phyloP scores from a whole-genome alignment of 108 stramenopile species.

The Skeletonema menzelii region DNA sequence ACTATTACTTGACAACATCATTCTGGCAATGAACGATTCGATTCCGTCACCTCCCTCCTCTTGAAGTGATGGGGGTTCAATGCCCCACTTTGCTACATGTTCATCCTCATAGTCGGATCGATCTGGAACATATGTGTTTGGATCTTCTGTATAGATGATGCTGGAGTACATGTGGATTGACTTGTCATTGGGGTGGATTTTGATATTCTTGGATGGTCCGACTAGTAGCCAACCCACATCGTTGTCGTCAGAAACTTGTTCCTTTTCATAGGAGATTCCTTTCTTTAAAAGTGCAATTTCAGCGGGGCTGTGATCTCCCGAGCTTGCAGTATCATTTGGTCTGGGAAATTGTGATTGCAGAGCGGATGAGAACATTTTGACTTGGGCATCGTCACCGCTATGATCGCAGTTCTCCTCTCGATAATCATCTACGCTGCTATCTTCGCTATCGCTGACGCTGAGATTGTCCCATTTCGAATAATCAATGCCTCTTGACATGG shows the following conservation, averaged over 20 bases:
- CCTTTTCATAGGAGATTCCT: constrained; percentile 4
- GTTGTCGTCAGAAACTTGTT: not conserved
- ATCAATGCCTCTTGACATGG: not conserved
- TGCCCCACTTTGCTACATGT: constrained; percentile 6
- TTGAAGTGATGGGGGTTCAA: not conserved
- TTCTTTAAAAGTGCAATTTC: not conserved
- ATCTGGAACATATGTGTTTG: constrained; percentile 8
- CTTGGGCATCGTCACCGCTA: not conserved
- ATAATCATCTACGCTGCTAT: not conserved
- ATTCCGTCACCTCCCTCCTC: not conserved
- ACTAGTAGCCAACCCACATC: constrained; percentile 1
- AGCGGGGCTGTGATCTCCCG: not conserved
- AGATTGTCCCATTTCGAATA: constrained; percentile 18
- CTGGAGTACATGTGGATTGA: not conserved
- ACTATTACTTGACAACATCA: not conserved
- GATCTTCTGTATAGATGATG: constrained; percentile 6
- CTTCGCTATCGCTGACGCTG: constrained; percentile 5
- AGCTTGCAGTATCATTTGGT: not conserved
- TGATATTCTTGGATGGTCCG: not conserved
- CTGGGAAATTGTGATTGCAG: too few species aligned
- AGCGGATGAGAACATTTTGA: too few species aligned
- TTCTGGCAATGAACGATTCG: not conserved
- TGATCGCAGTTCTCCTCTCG: not conserved
- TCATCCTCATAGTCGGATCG: not conserved
- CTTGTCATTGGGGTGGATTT: constrained; percentile 1